Conservation (phyloP, 2,329 filamentous ascomycete species). For the Coniochaeta ligniaria region DNA sequence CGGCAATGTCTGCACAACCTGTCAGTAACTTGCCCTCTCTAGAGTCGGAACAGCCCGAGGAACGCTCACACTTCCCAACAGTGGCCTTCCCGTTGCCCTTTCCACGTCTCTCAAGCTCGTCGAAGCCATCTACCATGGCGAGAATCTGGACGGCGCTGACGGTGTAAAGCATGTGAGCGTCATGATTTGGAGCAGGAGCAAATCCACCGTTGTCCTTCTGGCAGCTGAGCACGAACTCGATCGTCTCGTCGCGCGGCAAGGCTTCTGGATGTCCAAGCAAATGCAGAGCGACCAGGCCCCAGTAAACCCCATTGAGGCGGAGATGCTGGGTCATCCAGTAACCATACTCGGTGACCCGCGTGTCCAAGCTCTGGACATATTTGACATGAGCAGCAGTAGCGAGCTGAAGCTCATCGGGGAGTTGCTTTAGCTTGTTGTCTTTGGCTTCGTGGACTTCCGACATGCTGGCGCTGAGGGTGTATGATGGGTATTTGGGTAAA, state of each 20-base stretch:
- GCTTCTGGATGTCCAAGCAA: conserved; percentile 75
- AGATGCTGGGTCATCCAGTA: conserved; percentile 98
- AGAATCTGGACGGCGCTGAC: conserved; percentile 93
- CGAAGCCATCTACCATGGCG: conserved; percentile 76
- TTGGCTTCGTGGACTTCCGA: conserved; percentile 9
- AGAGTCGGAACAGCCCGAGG: neutral
- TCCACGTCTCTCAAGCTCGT: conserved; percentile 67
- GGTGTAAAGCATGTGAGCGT: conserved; percentile 93
- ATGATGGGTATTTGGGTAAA: neutral
- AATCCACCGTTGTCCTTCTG: conserved; percentile 86
- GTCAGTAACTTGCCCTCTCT: neutral
- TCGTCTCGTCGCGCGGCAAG: conserved; percentile 70
- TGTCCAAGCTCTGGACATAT: conserved; percentile 91
- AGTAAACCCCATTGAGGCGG: conserved; percentile 91
- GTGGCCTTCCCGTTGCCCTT: conserved; percentile 63
- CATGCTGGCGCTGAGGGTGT: conserved; percentile 18
- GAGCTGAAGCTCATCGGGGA: conserved; percentile 35
- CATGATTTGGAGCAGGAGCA: conserved; percentile 87
- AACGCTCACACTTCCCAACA: conserved; percentile 69
- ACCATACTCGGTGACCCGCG: conserved; percentile 86
- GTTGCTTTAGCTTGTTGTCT: conserved; percentile 17
- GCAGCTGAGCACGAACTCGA: conserved; percentile 94
- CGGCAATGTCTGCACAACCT: conserved; percentile 58
- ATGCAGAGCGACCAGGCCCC: conserved; percentile 86
- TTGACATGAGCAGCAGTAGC: conserved; percentile 63